Percentiles rank a stretch among this genome's conserved stretches.
Evolutionary conservation across 305 asterid genomes (phyloP).

Genomic region (Fraxinus floribunda): DNA sequence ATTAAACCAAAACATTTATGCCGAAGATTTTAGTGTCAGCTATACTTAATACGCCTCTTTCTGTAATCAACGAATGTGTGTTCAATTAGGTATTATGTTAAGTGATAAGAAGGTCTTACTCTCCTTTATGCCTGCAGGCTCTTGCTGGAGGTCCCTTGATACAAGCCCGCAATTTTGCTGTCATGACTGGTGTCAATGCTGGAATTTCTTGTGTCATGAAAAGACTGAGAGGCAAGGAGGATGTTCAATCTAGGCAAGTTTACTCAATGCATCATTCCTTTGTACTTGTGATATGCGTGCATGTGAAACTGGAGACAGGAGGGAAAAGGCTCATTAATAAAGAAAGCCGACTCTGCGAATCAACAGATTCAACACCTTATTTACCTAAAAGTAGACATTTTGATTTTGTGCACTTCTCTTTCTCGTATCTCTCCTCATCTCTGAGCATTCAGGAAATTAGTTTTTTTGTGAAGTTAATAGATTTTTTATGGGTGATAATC

Average conservation of each 20-base stretch:
- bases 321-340: neutral
- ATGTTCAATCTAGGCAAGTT: conserved; percentile 72
- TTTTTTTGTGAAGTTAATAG: neutral
- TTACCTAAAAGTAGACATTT: neutral
- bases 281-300: neutral
- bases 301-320: neutral
- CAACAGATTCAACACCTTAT: neutral
- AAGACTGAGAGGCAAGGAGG: conserved; percentile 90
- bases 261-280: neutral
- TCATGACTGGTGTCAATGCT: conserved; percentile 85
- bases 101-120: conserved; percentile 12
- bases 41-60: too few relatives aligned
- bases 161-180: conserved; percentile 92
- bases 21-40: neutral
- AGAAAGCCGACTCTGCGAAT: neutral
- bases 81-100: neutral
- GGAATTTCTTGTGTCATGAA: conserved; percentile 86
- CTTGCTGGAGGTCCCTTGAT: conserved; percentile 80
- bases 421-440: neutral
- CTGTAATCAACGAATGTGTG: neutral
- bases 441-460: neutral
- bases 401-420: neutral
- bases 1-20: neutral
- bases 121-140: conserved; percentile 42
- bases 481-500: neutral